Evolutionary conservation across 2,329 filamentous ascomycete genomes (phyloP), one percentile per base, ranked within the genome.

Genomic region (Hypoxylon sp.): DNA sequence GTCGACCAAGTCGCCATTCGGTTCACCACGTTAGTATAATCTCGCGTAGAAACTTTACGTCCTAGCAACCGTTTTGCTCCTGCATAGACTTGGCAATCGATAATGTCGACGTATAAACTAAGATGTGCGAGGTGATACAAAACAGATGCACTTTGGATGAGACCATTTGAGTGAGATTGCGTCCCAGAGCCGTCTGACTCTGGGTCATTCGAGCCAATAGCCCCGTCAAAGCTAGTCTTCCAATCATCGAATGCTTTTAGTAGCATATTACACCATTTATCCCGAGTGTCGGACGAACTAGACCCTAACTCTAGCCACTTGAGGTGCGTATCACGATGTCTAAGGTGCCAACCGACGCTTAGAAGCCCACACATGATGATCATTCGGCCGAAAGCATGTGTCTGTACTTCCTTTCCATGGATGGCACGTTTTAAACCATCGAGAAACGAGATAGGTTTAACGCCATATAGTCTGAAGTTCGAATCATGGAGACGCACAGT

Each of bases 281-380:
- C 92, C 46, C 92, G 87, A 2, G 79, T 80, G 46, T 75, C 90
- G 82, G 53, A 88, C 83, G 67, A 91, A 79, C 63, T 88, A 80
- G 78, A 86, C 80, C 87, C 86, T 1, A 93, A 87, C 36, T 88
- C 93, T 0, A 97, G 84, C 69, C 93, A 94, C 72, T 89, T 93
- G 28, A 96, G 88, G 79, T 97, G 93, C 3, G 94, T 87, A 77
- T 97, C 93, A 73, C 93, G 87, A 79, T 94, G 93, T 71, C 92
- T 93, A 82, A 97, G 90, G 75, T 97, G 94, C 93, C 93, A 97
- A 66, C 91, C 94, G 4, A 97, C 92, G 71, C 92, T 96, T n/a
- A 97, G 82, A 36, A 98, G 82, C 0, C 94, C 94, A 0, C 92
- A 92, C 91, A 97, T 97, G 73, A 98, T 87, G 69, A 97, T 94